These are phyloP conservation scores for Boletus bicolor DNA, from an alignment of 768 basidiomycete genomes.

Conservation along the genomic window DNA sequence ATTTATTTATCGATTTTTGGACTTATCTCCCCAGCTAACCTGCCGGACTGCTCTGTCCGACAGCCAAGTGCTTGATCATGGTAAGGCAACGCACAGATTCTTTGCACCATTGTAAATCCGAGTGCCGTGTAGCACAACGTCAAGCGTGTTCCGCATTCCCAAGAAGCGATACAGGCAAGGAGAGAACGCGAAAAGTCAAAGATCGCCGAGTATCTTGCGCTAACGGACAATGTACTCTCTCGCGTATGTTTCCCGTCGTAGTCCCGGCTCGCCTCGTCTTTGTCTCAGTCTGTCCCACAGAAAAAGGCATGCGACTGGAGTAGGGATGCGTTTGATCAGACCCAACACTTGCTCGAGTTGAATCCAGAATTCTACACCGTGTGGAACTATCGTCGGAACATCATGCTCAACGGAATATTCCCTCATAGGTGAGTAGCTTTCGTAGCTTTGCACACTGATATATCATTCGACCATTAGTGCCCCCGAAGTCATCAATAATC, in stretches of 20 bases:
- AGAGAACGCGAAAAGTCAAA: conserved; percentile 69
- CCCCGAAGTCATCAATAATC: conserved; percentile 54
- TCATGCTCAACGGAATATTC: conserved; percentile 72
- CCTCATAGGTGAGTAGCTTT: conserved; percentile 48
- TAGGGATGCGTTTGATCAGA: conserved; percentile 71
- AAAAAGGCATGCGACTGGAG: conserved; percentile 69
- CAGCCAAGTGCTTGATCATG: conserved; percentile 13
- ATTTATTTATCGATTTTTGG: conserved; percentile 2
- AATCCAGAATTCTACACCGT: conserved; percentile 97
- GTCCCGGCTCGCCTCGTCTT: not conserved
- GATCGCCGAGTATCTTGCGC: conserved; percentile 68
- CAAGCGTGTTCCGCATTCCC: conserved; percentile 56
- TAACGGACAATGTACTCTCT: conserved; percentile 61
- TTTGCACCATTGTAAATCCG: conserved; percentile 1
- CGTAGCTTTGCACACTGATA: not conserved
- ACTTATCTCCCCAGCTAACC: not conserved
- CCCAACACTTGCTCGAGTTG: conserved; percentile 68
- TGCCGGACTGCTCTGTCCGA: not conserved
- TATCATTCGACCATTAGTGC: conserved; percentile 42
- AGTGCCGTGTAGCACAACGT: conserved; percentile 56
- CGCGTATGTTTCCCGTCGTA: conserved; percentile 45
- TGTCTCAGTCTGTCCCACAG: conserved; percentile 38
- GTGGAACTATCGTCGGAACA: conserved; percentile 91
- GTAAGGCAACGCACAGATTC: conserved; percentile 16
- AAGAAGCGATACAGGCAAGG: conserved; percentile 62